These are phyloP conservation scores for Kwoniella mangroviensis DNA, from an alignment of 768 basidiomycete genomes.

Conservation along the genomic window DNA sequence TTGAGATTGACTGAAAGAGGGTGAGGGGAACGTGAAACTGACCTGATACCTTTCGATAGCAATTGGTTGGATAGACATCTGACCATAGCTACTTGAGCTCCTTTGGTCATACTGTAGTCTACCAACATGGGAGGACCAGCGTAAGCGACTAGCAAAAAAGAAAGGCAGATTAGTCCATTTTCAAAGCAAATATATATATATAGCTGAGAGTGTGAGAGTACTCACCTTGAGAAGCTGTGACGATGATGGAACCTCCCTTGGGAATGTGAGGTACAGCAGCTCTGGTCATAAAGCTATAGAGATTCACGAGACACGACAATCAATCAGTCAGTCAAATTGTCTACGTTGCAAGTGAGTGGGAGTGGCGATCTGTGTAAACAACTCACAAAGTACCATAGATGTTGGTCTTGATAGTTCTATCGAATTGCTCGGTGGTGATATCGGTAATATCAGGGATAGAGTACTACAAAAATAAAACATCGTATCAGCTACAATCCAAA, in stretches of 20 bases:
- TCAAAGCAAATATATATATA: too few species aligned
- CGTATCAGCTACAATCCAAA: not conserved
- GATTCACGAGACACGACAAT: too few species aligned
- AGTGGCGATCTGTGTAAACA: too few species aligned
- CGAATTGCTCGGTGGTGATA: conserved; percentile 62
- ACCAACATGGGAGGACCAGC: conserved; percentile 57
- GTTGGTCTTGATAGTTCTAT: conserved; percentile 66
- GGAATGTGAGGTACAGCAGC: conserved; percentile 67
- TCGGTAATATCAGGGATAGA: conserved; percentile 58
- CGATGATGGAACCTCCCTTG: conserved; percentile 67
- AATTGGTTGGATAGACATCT: conserved; percentile 64
- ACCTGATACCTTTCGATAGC: conserved; percentile 61
- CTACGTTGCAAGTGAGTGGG: not conserved
- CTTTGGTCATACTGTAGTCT: conserved; percentile 67
- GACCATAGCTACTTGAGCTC: conserved; percentile 63
- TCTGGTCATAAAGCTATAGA: conserved; percentile 61
- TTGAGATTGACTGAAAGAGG: not conserved
- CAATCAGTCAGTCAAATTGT: not conserved
- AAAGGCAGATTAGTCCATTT: conserved; percentile 1
- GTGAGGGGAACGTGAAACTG: conserved; percentile 54
- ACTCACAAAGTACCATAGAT: conserved; percentile 65
- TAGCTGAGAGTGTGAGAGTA: not conserved
- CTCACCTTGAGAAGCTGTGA: conserved; percentile 63
- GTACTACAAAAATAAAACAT: conserved; percentile 56
- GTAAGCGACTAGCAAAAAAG: conserved; percentile 44